These are phyloP conservation scores for Phalaenopsis hybrid DNA, from an alignment of 116 monocot species.

Conservation along the genomic window DNA sequence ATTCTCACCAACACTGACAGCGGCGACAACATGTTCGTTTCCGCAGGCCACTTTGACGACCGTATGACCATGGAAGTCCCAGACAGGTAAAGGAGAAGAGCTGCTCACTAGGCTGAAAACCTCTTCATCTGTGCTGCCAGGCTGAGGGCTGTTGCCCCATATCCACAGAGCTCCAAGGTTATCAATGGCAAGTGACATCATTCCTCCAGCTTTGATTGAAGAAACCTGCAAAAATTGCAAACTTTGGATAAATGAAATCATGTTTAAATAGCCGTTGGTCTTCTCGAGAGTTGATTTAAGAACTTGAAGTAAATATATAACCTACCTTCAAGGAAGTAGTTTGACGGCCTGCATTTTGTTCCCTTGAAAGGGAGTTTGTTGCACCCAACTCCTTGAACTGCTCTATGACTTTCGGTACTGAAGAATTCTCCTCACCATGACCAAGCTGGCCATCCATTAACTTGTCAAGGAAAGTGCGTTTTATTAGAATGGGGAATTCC, in stretches of 20 bases:
- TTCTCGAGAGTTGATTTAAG: not conserved
- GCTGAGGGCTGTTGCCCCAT: constrained; percentile 72
- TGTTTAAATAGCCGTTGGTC: not conserved
- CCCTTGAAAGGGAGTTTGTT: constrained; percentile 25
- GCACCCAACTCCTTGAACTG: constrained; percentile 46
- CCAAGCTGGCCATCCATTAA: constrained; percentile 76
- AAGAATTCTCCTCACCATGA: constrained; percentile 47
- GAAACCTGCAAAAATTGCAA: constrained; percentile 35
- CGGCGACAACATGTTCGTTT: constrained; percentile 73
- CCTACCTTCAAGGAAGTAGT: constrained; percentile 47
- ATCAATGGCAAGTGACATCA: constrained; percentile 87
- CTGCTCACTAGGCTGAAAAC: constrained; percentile 34
- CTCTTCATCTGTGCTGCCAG: constrained; percentile 18
- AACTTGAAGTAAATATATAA: not conserved
- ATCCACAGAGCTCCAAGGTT: constrained; percentile 61
- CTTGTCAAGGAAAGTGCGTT: constrained; percentile 40
- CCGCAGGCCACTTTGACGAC: constrained; percentile 87
- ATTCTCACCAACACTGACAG: constrained; percentile 50
- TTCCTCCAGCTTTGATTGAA: constrained; percentile 68
- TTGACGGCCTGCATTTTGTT: constrained; percentile 4
- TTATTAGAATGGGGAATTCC: constrained; percentile 3
- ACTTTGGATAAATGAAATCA: not conserved
- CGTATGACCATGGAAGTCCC: constrained; percentile 75
- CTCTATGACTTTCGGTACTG: constrained; percentile 49
- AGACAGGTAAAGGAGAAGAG: constrained; percentile 46